Evolutionary conservation across 1,284 basidiomycete genomes (phyloP).

Genomic region (Phenoliferia sp.): DNA sequence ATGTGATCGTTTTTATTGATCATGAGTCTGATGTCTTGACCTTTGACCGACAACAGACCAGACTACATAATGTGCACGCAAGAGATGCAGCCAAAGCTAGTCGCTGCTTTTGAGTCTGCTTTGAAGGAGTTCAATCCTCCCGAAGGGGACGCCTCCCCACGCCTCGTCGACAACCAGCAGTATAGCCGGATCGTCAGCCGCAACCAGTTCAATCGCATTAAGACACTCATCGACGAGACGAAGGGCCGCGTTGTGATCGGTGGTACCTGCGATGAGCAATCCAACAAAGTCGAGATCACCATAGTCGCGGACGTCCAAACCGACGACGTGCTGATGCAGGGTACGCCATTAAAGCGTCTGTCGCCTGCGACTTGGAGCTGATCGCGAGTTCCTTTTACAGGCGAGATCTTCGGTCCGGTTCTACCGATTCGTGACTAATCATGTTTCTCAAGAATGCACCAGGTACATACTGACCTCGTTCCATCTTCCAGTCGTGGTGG

Average conservation of each 20-base stretch:
- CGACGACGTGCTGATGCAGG: conserved; percentile 42
- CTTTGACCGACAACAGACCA: too few species aligned
- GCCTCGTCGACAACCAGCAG: conserved; percentile 26
- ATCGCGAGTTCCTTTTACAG: too few species aligned
- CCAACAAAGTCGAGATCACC: conserved; percentile 40
- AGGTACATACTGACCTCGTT: not conserved
- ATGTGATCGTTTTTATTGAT: too few species aligned
- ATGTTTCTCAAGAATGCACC: not conserved
- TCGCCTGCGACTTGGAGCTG: not conserved
- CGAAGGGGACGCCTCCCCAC: not conserved
- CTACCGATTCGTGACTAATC: conserved; percentile 40
- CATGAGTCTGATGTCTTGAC: too few species aligned
- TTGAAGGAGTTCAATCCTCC: conserved; percentile 13
- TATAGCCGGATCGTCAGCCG: conserved; percentile 42
- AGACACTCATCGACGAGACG: conserved; percentile 37
- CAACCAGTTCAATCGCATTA: conserved; percentile 42
- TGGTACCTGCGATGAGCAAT: conserved; percentile 29
- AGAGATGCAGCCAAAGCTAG: conserved; percentile 19
- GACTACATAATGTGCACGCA: conserved; percentile 29
- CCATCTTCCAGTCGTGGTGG: conserved; percentile 5
- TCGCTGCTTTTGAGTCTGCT: conserved; percentile 19
- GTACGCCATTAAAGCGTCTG: not conserved
- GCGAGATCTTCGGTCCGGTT: conserved; percentile 47
- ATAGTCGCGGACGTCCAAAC: conserved; percentile 39
- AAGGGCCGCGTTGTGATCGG: conserved; percentile 42